Evolutionary conservation across 73 alveolate species (phyloP), one percentile per base, ranked within the genome.

Genomic region (Uronychia binucleata): DNA sequence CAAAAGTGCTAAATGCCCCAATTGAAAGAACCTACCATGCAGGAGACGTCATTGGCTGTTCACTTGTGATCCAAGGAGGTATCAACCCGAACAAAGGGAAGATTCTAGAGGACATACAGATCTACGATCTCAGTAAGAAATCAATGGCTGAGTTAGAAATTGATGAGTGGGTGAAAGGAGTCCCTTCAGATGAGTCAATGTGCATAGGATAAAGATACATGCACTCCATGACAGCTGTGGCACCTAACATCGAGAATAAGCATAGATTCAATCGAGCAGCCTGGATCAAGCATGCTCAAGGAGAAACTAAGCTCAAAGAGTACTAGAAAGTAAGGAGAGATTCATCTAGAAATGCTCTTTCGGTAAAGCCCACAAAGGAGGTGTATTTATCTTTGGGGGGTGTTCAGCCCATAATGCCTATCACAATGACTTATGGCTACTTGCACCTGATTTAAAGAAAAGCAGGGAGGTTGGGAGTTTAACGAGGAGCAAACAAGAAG

Each of bases 321-420:
- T 46, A 46, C 67, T 46, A 46, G 19, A 46, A 46, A 11, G 67
- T 46, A 46, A 46, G 19, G 19, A 46, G 5, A 11, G 19, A 46
- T 5, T 46, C 67, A 11, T 46, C 67, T 46, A 46, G 67, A 46
- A 46, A 46, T 46, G 67, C 67, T 11, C 5, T 5, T 46, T 11
- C 19, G 67, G 67, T n/a, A n/a, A n/a, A 46, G 67, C 5, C 19
- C 67, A 46, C 19, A 5, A 19, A 46, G 67, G 67, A 33, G 84
- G 84, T 8, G 11, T 78, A 11, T 33, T 28, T 31, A 1, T 78
- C 30, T 78, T 78, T 34, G 84, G 84, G 13, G 84, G 84, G 8
- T 14, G n/a, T 1, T 1, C 26, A 1, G 74, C 30, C 1, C 1
- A 33, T 1, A 31, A 78, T 31, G 76, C 5, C 1, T 34, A 11